A percentile compares a stretch with the other conserved stretches of the same genome.
These are phyloP conservation scores for Leccinum obscurum DNA, from an alignment of 768 basidiomycete species.

Conservation along the genomic window DNA sequence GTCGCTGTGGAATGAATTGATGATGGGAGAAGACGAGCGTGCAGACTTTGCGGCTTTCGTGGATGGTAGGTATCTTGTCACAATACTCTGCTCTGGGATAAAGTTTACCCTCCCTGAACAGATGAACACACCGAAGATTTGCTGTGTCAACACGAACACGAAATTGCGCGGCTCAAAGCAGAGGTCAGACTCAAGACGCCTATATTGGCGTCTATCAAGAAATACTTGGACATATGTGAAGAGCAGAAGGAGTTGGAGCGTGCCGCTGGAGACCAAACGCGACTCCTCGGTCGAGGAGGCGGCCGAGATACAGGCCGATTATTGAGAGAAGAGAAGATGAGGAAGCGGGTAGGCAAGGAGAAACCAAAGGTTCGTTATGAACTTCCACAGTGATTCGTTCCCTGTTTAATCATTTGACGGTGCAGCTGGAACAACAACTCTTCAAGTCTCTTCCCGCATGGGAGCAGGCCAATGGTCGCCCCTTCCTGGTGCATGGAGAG, in stretches of 20 bases:
- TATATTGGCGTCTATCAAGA: constrained; percentile 72
- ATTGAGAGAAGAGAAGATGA: constrained; percentile 94
- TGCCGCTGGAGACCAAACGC: constrained; percentile 76
- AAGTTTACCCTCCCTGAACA: constrained; percentile 27
- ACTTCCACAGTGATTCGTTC: background rate
- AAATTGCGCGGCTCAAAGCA: constrained; percentile 77
- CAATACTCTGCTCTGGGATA: background rate
- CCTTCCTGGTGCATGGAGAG: constrained; percentile 84
- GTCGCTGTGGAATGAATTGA: constrained; percentile 81
- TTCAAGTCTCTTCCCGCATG: constrained; percentile 75
- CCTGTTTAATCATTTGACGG: constrained; percentile 36
- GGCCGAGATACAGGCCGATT: constrained; percentile 81
- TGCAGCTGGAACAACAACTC: constrained; percentile 86
- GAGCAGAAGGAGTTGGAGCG: constrained; percentile 88
- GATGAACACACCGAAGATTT: constrained; percentile 91
- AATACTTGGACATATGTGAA: constrained; percentile 88
- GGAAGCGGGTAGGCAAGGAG: constrained; percentile 89
- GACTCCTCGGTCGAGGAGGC: constrained; percentile 74
- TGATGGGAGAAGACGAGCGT: constrained; percentile 81
- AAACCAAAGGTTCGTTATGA: constrained; percentile 73
- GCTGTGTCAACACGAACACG: constrained; percentile 79
- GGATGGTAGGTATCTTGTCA: constrained; percentile 58
- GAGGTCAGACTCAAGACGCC: constrained; percentile 80
- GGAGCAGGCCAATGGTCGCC: constrained; percentile 73
- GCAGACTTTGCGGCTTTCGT: constrained; percentile 78